Evolutionary conservation across 768 basidiomycete species (phyloP).

Genomic region (Guyanaporus albipodus): DNA sequence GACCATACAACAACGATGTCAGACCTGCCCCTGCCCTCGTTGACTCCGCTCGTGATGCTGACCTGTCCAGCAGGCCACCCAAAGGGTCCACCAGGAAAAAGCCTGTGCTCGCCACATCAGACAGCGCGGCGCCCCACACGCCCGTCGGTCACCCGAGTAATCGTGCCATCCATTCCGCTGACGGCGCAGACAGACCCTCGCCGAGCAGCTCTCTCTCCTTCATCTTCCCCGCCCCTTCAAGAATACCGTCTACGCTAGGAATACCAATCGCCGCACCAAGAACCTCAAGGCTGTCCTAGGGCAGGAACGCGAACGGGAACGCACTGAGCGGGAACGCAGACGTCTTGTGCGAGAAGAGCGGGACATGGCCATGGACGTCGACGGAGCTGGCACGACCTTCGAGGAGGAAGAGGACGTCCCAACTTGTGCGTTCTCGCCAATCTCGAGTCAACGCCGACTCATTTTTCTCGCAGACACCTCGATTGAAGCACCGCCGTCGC

Average conservation of each 20-base stretch:
- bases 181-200: constrained; percentile 48
- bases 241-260: constrained; percentile 65
- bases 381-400: constrained; percentile 30
- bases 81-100: constrained; percentile 4
- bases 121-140: not conserved
- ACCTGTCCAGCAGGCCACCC: constrained; percentile 1
- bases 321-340: constrained; percentile 58
- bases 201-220: constrained; percentile 71
- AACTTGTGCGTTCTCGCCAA: constrained; percentile 49
- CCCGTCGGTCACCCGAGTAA: not conserved
- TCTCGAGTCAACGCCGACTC: not conserved
- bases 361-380: constrained; percentile 49
- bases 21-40: not conserved
- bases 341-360: constrained; percentile 47
- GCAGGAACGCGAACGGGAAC: constrained; percentile 76
- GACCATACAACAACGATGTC: no score
- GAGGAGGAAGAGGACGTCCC: constrained; percentile 65
- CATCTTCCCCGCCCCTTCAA: constrained; percentile 75
- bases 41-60: not conserved
- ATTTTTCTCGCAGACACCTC: constrained; percentile 54
- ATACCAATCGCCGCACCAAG: constrained; percentile 68
- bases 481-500: constrained; percentile 81
- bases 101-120: not conserved
- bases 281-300: constrained; percentile 75
- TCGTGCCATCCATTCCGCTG: not conserved